These are phyloP conservation scores for Nicotiana attenuata DNA, from an alignment of 257 asterid species.

Conservation along the genomic window DNA sequence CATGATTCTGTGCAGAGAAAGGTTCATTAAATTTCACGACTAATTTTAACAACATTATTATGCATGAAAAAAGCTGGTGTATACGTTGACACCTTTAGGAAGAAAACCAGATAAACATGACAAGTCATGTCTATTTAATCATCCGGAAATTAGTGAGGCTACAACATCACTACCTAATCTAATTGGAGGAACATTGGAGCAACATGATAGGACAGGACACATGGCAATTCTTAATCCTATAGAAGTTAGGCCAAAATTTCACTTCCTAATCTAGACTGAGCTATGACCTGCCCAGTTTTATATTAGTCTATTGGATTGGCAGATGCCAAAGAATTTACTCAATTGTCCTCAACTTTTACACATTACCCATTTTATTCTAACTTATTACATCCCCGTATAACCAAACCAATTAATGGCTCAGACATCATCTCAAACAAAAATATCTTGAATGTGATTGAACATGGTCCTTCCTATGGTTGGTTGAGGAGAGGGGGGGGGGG, in stretches of 20 bases:
- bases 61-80: not conserved
- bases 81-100: not conserved
- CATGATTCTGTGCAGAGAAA: slow-evolving; percentile 54
- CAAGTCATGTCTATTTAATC: not conserved
- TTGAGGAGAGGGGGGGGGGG: no score
- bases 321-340: not conserved
- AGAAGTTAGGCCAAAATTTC: not conserved
- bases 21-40: not conserved
- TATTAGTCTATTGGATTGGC: not conserved
- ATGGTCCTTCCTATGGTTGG: not conserved
- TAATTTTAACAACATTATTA: not conserved
- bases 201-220: not conserved
- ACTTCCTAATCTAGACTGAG: not conserved
- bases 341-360: not conserved
- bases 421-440: not conserved
- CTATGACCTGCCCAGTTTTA: not conserved
- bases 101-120: not conserved
- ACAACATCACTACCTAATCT: not conserved
- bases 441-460: not conserved
- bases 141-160: not conserved
- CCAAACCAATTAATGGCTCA: not conserved
- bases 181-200: not conserved
- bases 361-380: not conserved
- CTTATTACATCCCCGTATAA: not conserved
- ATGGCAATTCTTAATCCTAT: not conserved